Percentiles rank a stretch among this genome's conserved stretches.
These are phyloP conservation scores for Corchorus olitorius DNA, from an alignment of 345 rosid species.

Conservation along the genomic window DNA sequence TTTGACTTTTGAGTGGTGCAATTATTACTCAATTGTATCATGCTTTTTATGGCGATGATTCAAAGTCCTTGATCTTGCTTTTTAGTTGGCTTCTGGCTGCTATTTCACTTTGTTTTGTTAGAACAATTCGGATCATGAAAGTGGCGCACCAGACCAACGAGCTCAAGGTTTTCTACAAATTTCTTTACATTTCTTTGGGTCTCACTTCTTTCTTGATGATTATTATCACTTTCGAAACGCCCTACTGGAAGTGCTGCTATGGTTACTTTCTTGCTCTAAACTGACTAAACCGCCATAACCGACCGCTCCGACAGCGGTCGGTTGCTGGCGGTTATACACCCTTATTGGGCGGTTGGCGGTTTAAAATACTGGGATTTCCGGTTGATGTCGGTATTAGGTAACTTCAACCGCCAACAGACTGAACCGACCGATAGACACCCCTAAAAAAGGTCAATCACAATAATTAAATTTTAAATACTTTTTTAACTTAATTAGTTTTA, in stretches of 20 bases:
- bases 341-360: too few species aligned
- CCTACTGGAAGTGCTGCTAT: conserved; percentile 41
- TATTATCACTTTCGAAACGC: conserved; percentile 42
- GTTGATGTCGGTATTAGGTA: too few species aligned
- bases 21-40: conserved; percentile 52
- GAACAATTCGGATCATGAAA: conserved; percentile 47
- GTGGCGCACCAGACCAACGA: conserved; percentile 49
- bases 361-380: too few species aligned
- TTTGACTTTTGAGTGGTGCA: conserved; percentile 54
- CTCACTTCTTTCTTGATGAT: conserved; percentile 64
- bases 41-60: conserved; percentile 46
- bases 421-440: too few species aligned
- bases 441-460: too few species aligned
- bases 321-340: too few species aligned
- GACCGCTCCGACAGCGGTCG: too few species aligned
- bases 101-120: conserved; percentile 44
- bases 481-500: too few species aligned
- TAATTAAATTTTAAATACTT: too few species aligned
- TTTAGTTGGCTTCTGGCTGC: conserved; percentile 64
- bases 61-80: conserved; percentile 47
- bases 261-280: conserved; percentile 49
- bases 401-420: too few species aligned
- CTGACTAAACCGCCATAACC: too few species aligned
- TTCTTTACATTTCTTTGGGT: conserved; percentile 56
- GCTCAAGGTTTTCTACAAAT: conserved; percentile 50